Evolutionary conservation across 1,284 basidiomycete genomes (phyloP).

Genomic region (Grifola frondosa): DNA sequence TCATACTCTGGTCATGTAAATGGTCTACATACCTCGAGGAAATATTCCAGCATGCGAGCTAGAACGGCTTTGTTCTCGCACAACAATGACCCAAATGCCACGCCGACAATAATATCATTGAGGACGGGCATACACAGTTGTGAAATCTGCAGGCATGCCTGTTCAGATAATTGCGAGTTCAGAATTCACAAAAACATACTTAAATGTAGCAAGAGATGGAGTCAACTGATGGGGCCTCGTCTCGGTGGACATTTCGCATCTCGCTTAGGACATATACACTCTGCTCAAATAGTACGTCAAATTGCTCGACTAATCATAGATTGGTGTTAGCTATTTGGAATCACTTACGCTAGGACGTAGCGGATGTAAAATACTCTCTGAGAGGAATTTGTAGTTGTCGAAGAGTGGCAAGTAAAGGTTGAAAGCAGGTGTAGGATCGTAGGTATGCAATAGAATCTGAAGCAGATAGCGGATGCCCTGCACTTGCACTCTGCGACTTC

Average conservation of each 20-base stretch:
- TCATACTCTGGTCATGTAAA: neutral
- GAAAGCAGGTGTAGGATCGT: no score
- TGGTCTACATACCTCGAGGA: slow-evolving; percentile 42
- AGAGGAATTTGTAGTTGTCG: no score
- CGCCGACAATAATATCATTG: slow-evolving; percentile 86
- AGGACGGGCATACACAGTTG: slow-evolving; percentile 86
- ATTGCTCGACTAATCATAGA: slow-evolving; percentile 20
- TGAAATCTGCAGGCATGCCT: slow-evolving; percentile 73
- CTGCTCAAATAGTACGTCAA: slow-evolving; percentile 26
- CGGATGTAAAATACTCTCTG: no score
- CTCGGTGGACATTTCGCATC: slow-evolving; percentile 12
- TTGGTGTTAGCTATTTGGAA: neutral
- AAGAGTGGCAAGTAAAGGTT: no score
- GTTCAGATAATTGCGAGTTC: no score
- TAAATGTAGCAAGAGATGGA: slow-evolving; percentile 51
- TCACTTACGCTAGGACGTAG: no score
- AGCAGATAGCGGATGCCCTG: no score
- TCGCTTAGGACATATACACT: slow-evolving; percentile 15
- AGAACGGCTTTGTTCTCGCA: slow-evolving; percentile 57
- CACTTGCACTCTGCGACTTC: no score
- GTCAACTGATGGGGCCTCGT: slow-evolving; percentile 14
- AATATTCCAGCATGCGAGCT: slow-evolving; percentile 37
- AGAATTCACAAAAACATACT: no score
- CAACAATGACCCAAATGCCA: slow-evolving; percentile 68
- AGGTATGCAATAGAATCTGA: no score